Base-by-base conservation (phyloP, 192 early-diverging fungal genomes). In the Entophlyctis helioformis region DNA sequence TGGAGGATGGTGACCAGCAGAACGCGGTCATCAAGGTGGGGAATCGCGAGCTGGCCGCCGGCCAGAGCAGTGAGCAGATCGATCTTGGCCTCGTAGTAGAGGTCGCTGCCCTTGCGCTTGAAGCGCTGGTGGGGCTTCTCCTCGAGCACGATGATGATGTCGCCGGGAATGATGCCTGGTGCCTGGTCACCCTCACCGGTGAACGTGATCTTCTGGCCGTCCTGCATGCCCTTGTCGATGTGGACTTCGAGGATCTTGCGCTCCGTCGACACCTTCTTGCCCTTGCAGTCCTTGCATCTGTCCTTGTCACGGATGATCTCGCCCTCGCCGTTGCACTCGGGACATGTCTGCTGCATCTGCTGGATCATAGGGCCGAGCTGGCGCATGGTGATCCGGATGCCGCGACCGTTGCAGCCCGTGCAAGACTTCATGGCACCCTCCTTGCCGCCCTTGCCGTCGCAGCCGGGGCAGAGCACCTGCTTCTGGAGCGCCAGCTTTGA, bases 331-430 rank as follows among this genome's bases (percentile, higher is more conserved):
- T 76, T 67, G 69, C 96, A 99, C 36, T 82, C 79, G 27, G 67
- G 67, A 69, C 96, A 99, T 23, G 89, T 80, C 62, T 95, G 90
- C 66, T 99, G 96, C 69, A 97, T 88, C 72, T 97, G 96, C 76
- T 99, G 96, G 46, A 99, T 84, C 94, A 99, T 97, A 18, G 96
- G 96, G 21, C 96, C 96, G 70, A 99, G 84, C 61, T 96, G 91
- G 39, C 94, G 72, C 48, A 94, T 71, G 45, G 84, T 78, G 21
- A 93, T 68, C 66, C 84, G 85, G 48, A 94, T 68, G 70, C 96
- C 96, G 43, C 83, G 78, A 32, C 96, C 96, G 32, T 81, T 56
- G 74, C 96, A 99, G 20, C 66, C 75, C 21, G 42, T 34, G 63
- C 96, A 99, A 23, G 74, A 64, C 70, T 80, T 80, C 39, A 87